phyloP scores from a whole-genome alignment of 1,139 yeast species.

The Zygoascus sp. region DNA sequence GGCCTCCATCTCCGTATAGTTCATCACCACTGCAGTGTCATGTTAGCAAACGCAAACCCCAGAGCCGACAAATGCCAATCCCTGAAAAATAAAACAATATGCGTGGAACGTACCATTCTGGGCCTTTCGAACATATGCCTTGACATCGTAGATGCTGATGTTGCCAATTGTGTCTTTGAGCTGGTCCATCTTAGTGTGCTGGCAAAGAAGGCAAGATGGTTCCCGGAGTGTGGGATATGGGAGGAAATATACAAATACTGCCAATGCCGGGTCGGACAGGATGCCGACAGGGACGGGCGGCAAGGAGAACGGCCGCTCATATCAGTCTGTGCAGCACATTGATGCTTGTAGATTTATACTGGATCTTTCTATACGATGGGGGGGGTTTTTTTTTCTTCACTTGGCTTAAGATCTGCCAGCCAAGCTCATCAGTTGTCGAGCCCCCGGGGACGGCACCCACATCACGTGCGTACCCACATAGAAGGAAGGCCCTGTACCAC shows the following conservation, averaged over 20 bases:
- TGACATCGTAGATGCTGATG: slow-evolving; percentile 87
- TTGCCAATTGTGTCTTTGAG: slow-evolving; percentile 72
- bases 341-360: too few relatives aligned
- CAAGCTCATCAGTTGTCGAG: too few relatives aligned
- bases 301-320: too few relatives aligned
- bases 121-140: slow-evolving; percentile 95
- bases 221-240: not conserved
- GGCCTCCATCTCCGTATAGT: slow-evolving; percentile 92
- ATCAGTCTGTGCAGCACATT: too few relatives aligned
- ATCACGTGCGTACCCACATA: too few relatives aligned
- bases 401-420: too few relatives aligned
- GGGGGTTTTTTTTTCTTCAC: too few relatives aligned
- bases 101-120: slow-evolving; percentile 70
- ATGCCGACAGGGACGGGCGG: not conserved
- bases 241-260: not conserved
- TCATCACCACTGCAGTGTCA: slow-evolving; percentile 75
- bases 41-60: not conserved
- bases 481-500: too few relatives aligned
- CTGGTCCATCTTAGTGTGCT: slow-evolving; percentile 47
- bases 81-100: not conserved
- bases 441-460: too few relatives aligned
- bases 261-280: not conserved
- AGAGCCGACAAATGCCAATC: not conserved
- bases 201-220: slow-evolving; percentile 2
- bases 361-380: too few relatives aligned